These are phyloP conservation scores for Pseudocercospora ulei DNA, from an alignment of 2,329 filamentous ascomycete genomes.

Conservation along the genomic window DNA sequence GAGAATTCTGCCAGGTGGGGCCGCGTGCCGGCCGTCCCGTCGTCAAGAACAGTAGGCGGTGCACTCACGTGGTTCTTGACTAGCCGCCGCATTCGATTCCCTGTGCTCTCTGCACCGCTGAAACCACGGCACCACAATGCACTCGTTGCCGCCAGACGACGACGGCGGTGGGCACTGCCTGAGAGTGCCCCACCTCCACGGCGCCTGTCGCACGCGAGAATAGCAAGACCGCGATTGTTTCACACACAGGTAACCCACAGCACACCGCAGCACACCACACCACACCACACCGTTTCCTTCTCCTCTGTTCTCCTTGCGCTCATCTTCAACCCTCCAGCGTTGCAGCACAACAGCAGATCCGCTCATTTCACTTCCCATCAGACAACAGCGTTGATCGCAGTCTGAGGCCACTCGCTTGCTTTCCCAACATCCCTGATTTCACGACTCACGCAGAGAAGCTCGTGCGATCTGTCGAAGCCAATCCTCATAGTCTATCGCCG, in stretches of 20 bases:
- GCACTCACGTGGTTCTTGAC: too few species aligned
- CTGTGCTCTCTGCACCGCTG: not conserved
- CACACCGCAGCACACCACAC: not conserved
- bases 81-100: too few species aligned
- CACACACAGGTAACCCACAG: not conserved
- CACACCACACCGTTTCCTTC: slow-evolving; percentile 3
- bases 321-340: not conserved
- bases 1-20: not conserved
- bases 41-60: slow-evolving; percentile 4
- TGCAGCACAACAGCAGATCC: not conserved
- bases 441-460: slow-evolving; percentile 3
- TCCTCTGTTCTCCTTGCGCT: not conserved
- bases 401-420: not conserved
- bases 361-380: not conserved
- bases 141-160: slow-evolving; percentile 10
- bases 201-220: slow-evolving; percentile 5
- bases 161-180: not conserved
- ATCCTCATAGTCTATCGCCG: slow-evolving; percentile 1
- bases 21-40: not conserved
- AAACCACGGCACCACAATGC: slow-evolving; percentile 7
- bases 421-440: not conserved
- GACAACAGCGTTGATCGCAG: slow-evolving; percentile 9
- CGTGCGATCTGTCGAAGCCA: not conserved
- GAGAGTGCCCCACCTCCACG: not conserved
- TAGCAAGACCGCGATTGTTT: slow-evolving; percentile 2